Conservation (phyloP, 352 stramenopile genomes). For the Stephanocyclus meneghinianus region DNA sequence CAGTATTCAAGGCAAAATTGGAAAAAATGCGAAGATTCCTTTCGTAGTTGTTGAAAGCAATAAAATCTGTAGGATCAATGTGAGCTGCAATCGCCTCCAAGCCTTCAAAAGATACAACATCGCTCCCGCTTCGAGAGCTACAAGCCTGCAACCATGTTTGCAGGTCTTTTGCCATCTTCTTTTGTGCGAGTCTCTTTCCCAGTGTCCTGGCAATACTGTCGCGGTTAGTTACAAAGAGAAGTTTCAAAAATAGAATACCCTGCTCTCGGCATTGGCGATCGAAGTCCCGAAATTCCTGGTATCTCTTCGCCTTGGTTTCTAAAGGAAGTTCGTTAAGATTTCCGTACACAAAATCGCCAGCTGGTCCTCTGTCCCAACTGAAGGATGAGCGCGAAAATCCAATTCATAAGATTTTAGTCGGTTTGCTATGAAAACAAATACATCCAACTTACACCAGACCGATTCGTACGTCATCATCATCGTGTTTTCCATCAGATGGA, state of each 20-base stretch:
- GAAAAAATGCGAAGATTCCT: slow-evolving; percentile 72
- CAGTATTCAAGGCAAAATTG: slow-evolving; percentile 67
- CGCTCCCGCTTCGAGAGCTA: slow-evolving; percentile 28
- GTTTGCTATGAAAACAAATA: background rate
- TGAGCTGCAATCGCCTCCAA: slow-evolving; percentile 69
- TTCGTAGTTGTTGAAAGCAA: slow-evolving; percentile 79
- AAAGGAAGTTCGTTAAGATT: slow-evolving; percentile 52
- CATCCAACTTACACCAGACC: slow-evolving; percentile 44
- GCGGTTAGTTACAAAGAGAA: slow-evolving; percentile 77
- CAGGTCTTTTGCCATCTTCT: slow-evolving; percentile 76
- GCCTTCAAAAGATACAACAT: slow-evolving; percentile 55
- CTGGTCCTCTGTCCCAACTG: slow-evolving; percentile 70
- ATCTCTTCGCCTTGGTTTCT: slow-evolving; percentile 54
- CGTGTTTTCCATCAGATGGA: slow-evolving; percentile 32
- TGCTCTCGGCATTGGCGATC: slow-evolving; percentile 65
- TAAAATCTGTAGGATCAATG: slow-evolving; percentile 81
- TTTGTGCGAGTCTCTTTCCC: slow-evolving; percentile 76
- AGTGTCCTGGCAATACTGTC: slow-evolving; percentile 75
- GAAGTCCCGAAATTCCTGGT: slow-evolving; percentile 74
- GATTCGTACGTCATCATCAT: slow-evolving; percentile 49
- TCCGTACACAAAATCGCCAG: slow-evolving; percentile 79
- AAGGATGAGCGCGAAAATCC: background rate
- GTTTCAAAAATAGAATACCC: slow-evolving; percentile 75
- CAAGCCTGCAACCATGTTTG: slow-evolving; percentile 70
- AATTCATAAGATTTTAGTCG: background rate